Conservation (phyloP, 441 rosid genomes). For the Erodium moschatum region DNA sequence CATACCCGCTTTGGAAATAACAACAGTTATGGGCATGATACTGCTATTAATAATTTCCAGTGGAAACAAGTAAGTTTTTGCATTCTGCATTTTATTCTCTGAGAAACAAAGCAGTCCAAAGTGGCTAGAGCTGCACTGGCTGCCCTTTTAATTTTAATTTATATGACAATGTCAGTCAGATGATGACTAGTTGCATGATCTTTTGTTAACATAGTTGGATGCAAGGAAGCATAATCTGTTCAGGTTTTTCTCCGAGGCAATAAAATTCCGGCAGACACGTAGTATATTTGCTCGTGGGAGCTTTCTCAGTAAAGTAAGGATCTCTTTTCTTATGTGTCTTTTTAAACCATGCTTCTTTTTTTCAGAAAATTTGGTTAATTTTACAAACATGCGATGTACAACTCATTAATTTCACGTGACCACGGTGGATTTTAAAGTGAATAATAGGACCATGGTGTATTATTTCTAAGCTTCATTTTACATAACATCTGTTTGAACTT, state of each 20-base stretch:
- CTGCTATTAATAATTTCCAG: constrained; percentile 70
- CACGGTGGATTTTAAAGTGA: no score
- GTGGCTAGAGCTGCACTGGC: no score
- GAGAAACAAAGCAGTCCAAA: no score
- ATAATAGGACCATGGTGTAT: no score
- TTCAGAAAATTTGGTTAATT: no score
- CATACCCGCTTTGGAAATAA: constrained; percentile 87
- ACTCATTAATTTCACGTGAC: no score
- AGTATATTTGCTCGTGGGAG: constrained; percentile 42
- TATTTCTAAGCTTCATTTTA: no score
- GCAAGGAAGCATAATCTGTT: constrained; percentile 46
- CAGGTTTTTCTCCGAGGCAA: constrained; percentile 76
- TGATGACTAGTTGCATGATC: constrained; percentile 14
- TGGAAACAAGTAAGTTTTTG: constrained; percentile 53
- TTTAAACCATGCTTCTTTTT: no score
- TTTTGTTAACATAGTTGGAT: constrained; percentile 40
- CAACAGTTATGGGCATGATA: constrained; percentile 93
- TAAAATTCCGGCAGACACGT: constrained; percentile 50
- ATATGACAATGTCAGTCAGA: neutral
- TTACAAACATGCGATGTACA: no score
- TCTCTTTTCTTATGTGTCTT: neutral
- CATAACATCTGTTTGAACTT: no score
- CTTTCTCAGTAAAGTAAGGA: constrained; percentile 56
- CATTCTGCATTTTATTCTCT: neutral
- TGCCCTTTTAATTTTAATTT: neutral